Percentiles rank a stretch among this genome's conserved stretches.
Evolutionary conservation across 2,329 filamentous ascomycete genomes (phyloP).

Genomic region (Periconia digitata): DNA sequence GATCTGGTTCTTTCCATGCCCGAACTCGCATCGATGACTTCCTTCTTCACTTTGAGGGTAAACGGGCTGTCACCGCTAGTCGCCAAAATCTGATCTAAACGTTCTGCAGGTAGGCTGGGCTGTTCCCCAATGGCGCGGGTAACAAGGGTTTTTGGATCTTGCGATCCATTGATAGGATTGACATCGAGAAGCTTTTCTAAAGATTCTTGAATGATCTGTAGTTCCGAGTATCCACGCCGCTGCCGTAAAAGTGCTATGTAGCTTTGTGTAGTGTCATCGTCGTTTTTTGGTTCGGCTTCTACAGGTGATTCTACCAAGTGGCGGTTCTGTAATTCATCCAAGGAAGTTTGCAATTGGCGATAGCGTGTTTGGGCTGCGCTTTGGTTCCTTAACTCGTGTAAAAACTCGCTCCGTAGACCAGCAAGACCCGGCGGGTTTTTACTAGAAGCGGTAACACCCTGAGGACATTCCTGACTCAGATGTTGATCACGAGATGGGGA

Average conservation of each 20-base stretch:
- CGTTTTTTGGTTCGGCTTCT: constrained; percentile 34
- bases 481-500: constrained; percentile 31
- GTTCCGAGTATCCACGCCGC: constrained; percentile 48
- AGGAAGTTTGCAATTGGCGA: constrained; percentile 29
- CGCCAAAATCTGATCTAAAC: constrained; percentile 26
- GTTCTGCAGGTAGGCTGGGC: constrained; percentile 39
- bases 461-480: constrained; percentile 35
- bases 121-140: constrained; percentile 38
- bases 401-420: constrained; percentile 47
- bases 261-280: constrained; percentile 28
- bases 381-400: constrained; percentile 49
- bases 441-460: constrained; percentile 20
- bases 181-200: constrained; percentile 41
- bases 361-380: constrained; percentile 45
- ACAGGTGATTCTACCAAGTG: constrained; percentile 26
- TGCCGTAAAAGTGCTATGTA: constrained; percentile 51
- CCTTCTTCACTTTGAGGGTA: constrained; percentile 42
- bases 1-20: constrained; percentile 35
- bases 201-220: constrained; percentile 51
- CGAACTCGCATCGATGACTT: constrained; percentile 39
- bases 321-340: constrained; percentile 31
- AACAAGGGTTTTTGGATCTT: constrained; percentile 30
- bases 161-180: constrained; percentile 34
- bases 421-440: constrained; percentile 43
- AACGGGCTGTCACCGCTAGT: constrained; percentile 23